These are phyloP conservation scores for Gardenia jasminoides DNA, from an alignment of 257 asterid species.

Conservation along the genomic window DNA sequence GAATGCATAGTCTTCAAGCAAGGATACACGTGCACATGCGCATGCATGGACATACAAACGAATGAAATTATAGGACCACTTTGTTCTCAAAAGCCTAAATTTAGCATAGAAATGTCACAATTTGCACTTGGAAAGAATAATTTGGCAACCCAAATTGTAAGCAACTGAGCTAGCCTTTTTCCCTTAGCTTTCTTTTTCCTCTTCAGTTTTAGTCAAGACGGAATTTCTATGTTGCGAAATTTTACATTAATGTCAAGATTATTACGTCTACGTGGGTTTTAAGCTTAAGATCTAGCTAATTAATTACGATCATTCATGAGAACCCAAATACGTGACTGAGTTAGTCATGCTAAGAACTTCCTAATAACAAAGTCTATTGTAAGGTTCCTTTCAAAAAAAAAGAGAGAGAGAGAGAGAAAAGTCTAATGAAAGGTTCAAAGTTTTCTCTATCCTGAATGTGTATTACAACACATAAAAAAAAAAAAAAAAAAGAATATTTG, in stretches of 20 bases:
- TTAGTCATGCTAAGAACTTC: neutral
- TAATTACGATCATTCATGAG: neutral
- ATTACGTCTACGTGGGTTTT: too few relatives aligned
- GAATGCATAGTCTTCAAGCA: slow-evolving; percentile 39
- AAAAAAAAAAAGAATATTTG: too few relatives aligned
- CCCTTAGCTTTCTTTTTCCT: neutral
- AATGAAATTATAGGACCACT: slow-evolving; percentile 40
- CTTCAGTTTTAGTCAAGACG: neutral
- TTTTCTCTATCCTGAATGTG: too few relatives aligned
- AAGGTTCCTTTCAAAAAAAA: too few relatives aligned
- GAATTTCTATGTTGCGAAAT: neutral
- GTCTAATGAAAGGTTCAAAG: too few relatives aligned
- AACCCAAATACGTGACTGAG: too few relatives aligned
- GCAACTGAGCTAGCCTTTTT: neutral
- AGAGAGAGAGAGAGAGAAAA: too few relatives aligned
- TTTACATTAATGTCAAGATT: too few relatives aligned
- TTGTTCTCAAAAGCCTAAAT: slow-evolving; percentile 24
- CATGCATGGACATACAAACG: slow-evolving; percentile 30
- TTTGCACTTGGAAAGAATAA: slow-evolving; percentile 14
- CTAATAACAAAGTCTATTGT: neutral
- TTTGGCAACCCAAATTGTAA: slow-evolving; percentile 5
- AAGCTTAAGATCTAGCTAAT: neutral
- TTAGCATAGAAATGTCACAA: slow-evolving; percentile 21
- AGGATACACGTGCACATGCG: slow-evolving; percentile 44
- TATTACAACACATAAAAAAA: too few relatives aligned